Base-by-base conservation (phyloP, 306 rosid genomes). In the Mucuna pruriens region DNA sequence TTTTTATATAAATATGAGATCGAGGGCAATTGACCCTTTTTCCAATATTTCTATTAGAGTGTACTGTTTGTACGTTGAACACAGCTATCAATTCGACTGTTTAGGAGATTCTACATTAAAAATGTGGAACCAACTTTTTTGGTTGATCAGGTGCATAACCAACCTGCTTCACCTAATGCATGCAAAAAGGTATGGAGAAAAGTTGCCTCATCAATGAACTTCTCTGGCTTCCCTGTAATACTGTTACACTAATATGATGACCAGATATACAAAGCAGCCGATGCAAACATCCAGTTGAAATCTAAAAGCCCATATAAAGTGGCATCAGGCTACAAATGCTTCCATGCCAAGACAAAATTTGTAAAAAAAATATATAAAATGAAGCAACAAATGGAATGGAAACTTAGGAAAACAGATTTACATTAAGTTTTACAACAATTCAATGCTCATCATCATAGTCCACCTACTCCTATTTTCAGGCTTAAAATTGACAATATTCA, bases 371-470 rank as follows among this genome's bases (percentile, higher is more conserved):
- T 4, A 63, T 9, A 84, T 54, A 77, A 82, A 86, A 84, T 69
- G 74, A 85, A 85, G 88, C 76, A 87, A 89, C 82, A 80, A 88
- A 82, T 89, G 85, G 74, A 88, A 85, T 80, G 36, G 48, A 79
- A 82, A 78, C 74, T 78, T 52, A 25, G 64, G 84, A 61, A 75
- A 81, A 77, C 80, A 83, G 81, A 91, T 94, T 90, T 91, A 95
- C 97, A 92, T 51, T 36, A 85, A 69, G 83, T 82, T 84, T 82
- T 70, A 78, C 76, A 70, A 58, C 84, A 76, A 72, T 82, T 81
- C 80, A 89, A 82, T 54, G 79, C 74, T 58, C 85, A 84, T 58
- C 69, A 84, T 58, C 69, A 39, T 74, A 71, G 83, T 74, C 58
- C 85, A 48, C 83, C 89, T 75, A 85, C 15, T 36, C 66, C 86